These are phyloP conservation scores for Geotrichum europaeum DNA, from an alignment of 1,139 yeast genomes.

Conservation along the genomic window DNA sequence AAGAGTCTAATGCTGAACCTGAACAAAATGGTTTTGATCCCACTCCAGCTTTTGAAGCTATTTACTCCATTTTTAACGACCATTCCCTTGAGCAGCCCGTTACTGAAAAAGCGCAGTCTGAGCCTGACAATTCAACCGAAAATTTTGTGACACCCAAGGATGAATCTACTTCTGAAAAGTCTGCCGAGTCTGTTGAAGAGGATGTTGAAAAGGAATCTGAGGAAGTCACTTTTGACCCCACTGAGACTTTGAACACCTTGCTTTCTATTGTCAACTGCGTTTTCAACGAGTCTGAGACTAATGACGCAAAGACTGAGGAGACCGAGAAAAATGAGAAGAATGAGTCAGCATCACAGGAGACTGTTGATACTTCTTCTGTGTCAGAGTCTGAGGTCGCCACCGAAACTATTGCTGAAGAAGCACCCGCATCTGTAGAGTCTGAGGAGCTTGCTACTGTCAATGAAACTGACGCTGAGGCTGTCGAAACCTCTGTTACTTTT, in stretches of 20 bases:
- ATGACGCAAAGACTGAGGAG: not conserved
- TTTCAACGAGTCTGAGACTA: not conserved
- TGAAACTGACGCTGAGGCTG: not conserved
- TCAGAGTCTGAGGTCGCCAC: not conserved
- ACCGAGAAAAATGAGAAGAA: not conserved
- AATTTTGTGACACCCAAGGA: not conserved
- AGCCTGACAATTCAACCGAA: not conserved
- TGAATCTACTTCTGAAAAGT: not conserved
- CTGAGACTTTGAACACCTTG: not conserved
- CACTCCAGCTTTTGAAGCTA: not conserved
- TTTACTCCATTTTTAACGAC: not conserved
- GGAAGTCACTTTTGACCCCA: not conserved
- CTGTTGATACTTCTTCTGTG: not conserved
- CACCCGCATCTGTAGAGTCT: not conserved
- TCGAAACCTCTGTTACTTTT: not conserved
- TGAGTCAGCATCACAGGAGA: not conserved
- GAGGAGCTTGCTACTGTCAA: not conserved
- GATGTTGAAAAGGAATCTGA: not conserved
- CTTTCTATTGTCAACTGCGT: not conserved
- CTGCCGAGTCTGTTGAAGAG: not conserved
- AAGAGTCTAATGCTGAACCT: not conserved
- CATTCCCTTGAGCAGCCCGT: not conserved
- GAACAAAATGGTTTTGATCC: not conserved
- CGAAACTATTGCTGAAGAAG: not conserved
- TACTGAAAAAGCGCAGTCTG: not conserved